Evolutionary conservation across 2,329 filamentous ascomycete species (phyloP), one percentile per base, ranked within the genome.

Genomic region (Ophiostoma perfectum): DNA sequence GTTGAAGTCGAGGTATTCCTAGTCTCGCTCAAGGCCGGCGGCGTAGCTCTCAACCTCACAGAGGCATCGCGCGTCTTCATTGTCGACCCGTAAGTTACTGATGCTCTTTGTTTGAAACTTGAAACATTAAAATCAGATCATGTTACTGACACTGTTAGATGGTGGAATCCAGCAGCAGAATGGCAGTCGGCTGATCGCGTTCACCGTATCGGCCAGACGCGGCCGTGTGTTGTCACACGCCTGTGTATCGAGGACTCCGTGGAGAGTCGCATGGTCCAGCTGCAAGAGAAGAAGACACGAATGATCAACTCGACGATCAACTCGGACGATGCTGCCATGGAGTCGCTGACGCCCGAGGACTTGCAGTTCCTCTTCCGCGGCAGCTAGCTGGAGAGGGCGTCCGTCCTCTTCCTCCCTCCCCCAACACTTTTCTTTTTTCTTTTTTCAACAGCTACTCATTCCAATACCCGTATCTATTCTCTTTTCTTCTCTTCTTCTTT

Each of bases 131-230:
- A 27, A 27, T 2, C 2, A 27, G 27, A 27, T 27, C 2, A 1
- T 27, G 27, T 27, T 27, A 27, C 27, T 27, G 27, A 27, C 27
- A 27, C 27, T 27, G 27, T 27, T 27, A 27, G 27, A 27, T 27
- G 95, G 95, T 99, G 95, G 95, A 98, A 98, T 74, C 95, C 95
- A n/a, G 93, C 93, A n/a, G 94, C 94, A 0, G 95, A 99, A 80
- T 99, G 95, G 95, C 95, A 99, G 79, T 95, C 91, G 71, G 95
- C 95, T 2, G 95, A 99, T 77, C 86, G 91, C 72, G 93, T 90
- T 75, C 95, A 98, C 79, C 93, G 95, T 68, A 99, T 98, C 73
- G 95, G 95, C 44, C 95, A 99, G 81, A 91, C 89, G 64, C 90
- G 95, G 7, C 94, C 94, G 41, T 98, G 95, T 77, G 92, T 92